Evolutionary conservation across 2,329 filamentous ascomycete genomes (phyloP).

Genomic region (Hypoxylon sp.): DNA sequence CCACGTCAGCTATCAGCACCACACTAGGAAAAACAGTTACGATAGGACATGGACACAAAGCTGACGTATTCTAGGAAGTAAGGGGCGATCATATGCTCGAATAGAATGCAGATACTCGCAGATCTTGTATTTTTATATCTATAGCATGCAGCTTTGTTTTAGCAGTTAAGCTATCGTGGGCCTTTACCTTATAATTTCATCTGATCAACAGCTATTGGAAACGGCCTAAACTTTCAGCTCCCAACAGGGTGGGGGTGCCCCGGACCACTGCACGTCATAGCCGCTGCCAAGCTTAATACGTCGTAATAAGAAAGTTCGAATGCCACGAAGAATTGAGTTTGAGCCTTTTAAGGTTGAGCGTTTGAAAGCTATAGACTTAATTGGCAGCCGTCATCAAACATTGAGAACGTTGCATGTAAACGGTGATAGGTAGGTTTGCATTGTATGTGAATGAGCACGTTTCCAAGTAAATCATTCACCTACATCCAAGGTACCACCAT

Average conservation of each 20-base stretch:
- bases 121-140: neutral
- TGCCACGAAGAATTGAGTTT: slow-evolving; percentile 18
- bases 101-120: too few relatives aligned
- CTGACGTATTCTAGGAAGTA: too few relatives aligned
- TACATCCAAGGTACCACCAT: neutral
- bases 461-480: neutral
- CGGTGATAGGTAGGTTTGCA: neutral
- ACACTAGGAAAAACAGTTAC: neutral
- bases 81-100: too few relatives aligned
- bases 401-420: neutral
- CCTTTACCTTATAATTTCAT: slow-evolving; percentile 15
- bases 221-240: slow-evolving; percentile 15
- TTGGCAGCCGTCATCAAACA: slow-evolving; percentile 1
- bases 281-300: slow-evolving; percentile 18
- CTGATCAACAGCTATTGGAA: slow-evolving; percentile 22
- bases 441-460: neutral
- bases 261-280: slow-evolving; percentile 21
- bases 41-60: neutral
- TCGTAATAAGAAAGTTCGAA: slow-evolving; percentile 19
- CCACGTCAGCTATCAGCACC: neutral
- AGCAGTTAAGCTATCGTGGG: neutral
- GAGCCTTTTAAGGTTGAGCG: slow-evolving; percentile 28
- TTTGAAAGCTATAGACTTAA: slow-evolving; percentile 4
- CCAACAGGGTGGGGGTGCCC: slow-evolving; percentile 13
- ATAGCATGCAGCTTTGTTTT: neutral